phyloP scores from a whole-genome alignment of 2,329 filamentous ascomycete genomes.

The Thelonectria rubi region DNA sequence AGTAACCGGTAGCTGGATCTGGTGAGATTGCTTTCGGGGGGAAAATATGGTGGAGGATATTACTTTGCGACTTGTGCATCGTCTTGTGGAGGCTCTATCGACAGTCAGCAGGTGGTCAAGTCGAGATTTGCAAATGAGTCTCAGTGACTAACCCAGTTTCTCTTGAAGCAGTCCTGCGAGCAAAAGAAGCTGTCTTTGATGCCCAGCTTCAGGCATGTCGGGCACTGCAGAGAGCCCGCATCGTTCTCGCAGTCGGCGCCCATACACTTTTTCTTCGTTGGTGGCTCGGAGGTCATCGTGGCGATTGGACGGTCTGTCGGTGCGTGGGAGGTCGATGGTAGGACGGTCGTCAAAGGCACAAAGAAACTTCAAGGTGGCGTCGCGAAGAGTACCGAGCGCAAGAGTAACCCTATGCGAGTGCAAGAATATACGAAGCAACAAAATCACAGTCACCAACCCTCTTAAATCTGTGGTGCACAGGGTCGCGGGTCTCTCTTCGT shows the following conservation, averaged over 20 bases:
- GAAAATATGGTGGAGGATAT: slow-evolving; percentile 77
- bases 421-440: not conserved
- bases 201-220: slow-evolving; percentile 90
- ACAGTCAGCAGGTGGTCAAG: slow-evolving; percentile 31
- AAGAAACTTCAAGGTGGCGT: not conserved
- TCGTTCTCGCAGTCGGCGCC: slow-evolving; percentile 88
- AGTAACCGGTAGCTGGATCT: slow-evolving; percentile 87
- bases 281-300: slow-evolving; percentile 60
- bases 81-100: slow-evolving; percentile 79
- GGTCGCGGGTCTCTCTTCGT: slow-evolving; percentile 25
- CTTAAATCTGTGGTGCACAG: slow-evolving; percentile 29
- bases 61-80: slow-evolving; percentile 75
- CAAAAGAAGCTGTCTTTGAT: slow-evolving; percentile 95
- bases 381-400: not conserved
- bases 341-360: not conserved
- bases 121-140: slow-evolving; percentile 5
- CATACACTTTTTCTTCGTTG: slow-evolving; percentile 75
- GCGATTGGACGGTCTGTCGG: slow-evolving; percentile 6
- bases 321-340: not conserved
- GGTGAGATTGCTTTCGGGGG: slow-evolving; percentile 87
- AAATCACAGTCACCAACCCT: not conserved
- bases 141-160: slow-evolving; percentile 82
- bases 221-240: slow-evolving; percentile 87
- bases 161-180: slow-evolving; percentile 98
- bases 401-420: not conserved